phyloP scores from a whole-genome alignment of 148 eudicot species.

The Drosera capensis region DNA sequence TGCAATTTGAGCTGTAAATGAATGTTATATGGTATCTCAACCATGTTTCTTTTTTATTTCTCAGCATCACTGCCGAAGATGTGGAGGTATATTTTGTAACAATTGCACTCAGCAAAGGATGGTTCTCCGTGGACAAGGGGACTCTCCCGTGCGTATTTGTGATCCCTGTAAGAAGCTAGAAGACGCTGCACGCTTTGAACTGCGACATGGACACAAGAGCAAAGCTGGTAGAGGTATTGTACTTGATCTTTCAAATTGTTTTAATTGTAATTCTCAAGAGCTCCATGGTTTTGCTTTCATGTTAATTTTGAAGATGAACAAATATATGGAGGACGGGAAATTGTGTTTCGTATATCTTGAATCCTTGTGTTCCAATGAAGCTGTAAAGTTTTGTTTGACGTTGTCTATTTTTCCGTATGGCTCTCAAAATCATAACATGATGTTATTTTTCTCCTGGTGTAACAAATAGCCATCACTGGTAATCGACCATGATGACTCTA shows the following conservation, averaged over 20 bases:
- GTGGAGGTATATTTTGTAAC: slow-evolving; percentile 84
- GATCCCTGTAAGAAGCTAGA: slow-evolving; percentile 91
- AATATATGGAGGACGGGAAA: too few species aligned
- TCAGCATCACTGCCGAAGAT: slow-evolving; percentile 95
- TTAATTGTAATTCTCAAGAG: background rate
- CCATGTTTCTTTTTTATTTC: too few species aligned
- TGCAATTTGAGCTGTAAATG: too few species aligned
- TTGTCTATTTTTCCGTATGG: too few species aligned
- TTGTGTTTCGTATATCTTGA: too few species aligned
- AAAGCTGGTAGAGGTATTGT: slow-evolving; percentile 58
- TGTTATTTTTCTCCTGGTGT: too few species aligned
- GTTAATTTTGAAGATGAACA: background rate
- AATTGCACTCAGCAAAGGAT: slow-evolving; percentile 73
- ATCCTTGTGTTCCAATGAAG: too few species aligned
- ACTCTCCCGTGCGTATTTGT: slow-evolving; percentile 89
- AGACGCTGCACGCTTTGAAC: slow-evolving; percentile 82
- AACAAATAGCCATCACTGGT: too few species aligned
- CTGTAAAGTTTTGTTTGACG: too few species aligned
- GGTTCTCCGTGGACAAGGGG: slow-evolving; percentile 90
- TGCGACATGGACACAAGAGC: slow-evolving; percentile 69
- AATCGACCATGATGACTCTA: too few species aligned
- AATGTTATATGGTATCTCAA: too few species aligned
- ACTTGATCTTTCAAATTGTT: background rate
- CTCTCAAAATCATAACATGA: too few species aligned
- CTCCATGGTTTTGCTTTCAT: background rate